Evolutionary conservation across 352 stramenopile genomes (phyloP).

Genomic region (Globisporangium emineosum): DNA sequence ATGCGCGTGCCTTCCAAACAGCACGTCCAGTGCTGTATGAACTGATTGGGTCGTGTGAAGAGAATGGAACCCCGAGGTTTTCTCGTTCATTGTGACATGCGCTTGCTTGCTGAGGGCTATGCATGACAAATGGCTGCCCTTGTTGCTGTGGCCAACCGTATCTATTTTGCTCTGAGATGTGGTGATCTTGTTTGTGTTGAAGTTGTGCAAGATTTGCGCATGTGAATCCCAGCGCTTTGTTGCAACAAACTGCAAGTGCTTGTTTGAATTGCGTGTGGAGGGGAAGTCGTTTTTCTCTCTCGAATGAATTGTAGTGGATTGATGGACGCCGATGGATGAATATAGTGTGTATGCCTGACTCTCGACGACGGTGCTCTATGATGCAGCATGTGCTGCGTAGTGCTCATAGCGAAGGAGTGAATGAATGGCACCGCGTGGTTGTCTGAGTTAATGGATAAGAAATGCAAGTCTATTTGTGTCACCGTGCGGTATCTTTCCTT

Average conservation of each 20-base stretch:
- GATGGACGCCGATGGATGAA: background rate
- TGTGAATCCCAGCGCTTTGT: background rate
- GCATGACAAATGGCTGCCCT: slow-evolving; percentile 8
- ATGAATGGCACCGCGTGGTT: background rate
- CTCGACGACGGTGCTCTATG: background rate
- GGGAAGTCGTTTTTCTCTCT: background rate
- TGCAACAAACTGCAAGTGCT: background rate
- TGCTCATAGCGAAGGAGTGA: background rate
- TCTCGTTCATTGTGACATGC: slow-evolving; percentile 6
- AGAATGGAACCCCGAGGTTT: background rate
- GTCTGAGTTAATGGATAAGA: background rate
- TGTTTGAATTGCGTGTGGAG: background rate
- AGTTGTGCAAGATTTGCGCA: slow-evolving; percentile 5
- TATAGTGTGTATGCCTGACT: background rate
- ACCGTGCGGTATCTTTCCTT: background rate
- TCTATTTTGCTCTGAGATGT: background rate
- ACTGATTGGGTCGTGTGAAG: background rate
- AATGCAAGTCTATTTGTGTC: slow-evolving; percentile 4
- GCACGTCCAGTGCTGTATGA: background rate
- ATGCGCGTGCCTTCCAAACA: slow-evolving; percentile 4
- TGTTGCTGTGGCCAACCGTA: background rate
- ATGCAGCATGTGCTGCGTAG: background rate
- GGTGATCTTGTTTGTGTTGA: slow-evolving; percentile 8
- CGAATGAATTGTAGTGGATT: background rate
- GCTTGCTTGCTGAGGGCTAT: slow-evolving; percentile 8